Conservation (phyloP, 1,139 yeast species). For the Yamadazyma jaroonii region DNA sequence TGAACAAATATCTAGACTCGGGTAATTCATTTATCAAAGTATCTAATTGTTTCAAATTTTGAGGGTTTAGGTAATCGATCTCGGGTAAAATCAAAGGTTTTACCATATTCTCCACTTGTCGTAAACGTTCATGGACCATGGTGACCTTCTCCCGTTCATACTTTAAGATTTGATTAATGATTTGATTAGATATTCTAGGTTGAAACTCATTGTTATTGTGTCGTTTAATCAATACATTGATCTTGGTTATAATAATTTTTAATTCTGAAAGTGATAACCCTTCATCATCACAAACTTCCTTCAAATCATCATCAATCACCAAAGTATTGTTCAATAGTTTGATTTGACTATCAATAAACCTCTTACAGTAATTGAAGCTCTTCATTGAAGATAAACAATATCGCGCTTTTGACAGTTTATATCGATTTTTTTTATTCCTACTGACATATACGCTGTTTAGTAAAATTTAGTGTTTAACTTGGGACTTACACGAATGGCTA, state of each 20-base stretch:
- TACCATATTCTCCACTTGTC: slow-evolving; percentile 20
- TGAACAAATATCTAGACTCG: slow-evolving; percentile 28
- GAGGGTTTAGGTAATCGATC: slow-evolving; percentile 8
- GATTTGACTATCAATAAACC: slow-evolving; percentile 30
- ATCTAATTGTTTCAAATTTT: slow-evolving; percentile 19
- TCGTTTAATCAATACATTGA: slow-evolving; percentile 26
- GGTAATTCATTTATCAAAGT: slow-evolving; percentile 32
- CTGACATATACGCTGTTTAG: not conserved
- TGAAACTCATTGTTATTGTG: slow-evolving; percentile 29
- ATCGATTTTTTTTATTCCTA: not conserved
- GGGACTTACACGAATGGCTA: no score
- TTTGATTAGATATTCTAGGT: slow-evolving; percentile 32
- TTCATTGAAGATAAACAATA: slow-evolving; percentile 1
- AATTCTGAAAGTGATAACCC: slow-evolving; percentile 20
- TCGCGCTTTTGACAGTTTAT: not conserved
- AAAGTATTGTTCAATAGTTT: slow-evolving; percentile 24
- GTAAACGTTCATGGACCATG: slow-evolving; percentile 26
- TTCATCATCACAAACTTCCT: slow-evolving; percentile 15
- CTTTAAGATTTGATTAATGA: slow-evolving; percentile 35
- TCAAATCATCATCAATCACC: slow-evolving; percentile 14
- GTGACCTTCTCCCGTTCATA: slow-evolving; percentile 29
- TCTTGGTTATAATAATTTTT: slow-evolving; percentile 22
- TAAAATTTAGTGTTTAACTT: not conserved
- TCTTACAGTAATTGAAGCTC: slow-evolving; percentile 22
- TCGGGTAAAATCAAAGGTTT: slow-evolving; percentile 32